phyloP scores from a whole-genome alignment of 1,284 basidiomycete genomes.

The Heterobasidion parviporum region DNA sequence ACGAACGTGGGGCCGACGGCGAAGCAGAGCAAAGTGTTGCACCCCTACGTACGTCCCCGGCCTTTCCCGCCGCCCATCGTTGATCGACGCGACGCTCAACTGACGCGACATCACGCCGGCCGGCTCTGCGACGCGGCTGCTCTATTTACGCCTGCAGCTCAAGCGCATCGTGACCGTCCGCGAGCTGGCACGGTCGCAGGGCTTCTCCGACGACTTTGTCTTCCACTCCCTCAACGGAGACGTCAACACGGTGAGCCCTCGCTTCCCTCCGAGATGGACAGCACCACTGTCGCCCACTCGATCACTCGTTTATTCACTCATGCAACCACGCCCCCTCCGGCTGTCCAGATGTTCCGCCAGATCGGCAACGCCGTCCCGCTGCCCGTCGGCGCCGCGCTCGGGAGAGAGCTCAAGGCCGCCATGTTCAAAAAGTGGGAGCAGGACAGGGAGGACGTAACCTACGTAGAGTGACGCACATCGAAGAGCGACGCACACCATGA shows the following conservation, averaged over 20 bases:
- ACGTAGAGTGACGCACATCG: slow-evolving; percentile 13
- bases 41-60: slow-evolving; percentile 43
- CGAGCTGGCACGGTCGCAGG: slow-evolving; percentile 69
- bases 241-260: slow-evolving; percentile 45
- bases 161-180: slow-evolving; percentile 38
- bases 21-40: slow-evolving; percentile 59
- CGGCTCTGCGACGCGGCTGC: slow-evolving; percentile 31
- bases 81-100: neutral
- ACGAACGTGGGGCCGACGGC: slow-evolving; percentile 69
- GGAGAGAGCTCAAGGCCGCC: slow-evolving; percentile 44
- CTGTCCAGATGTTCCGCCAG: slow-evolving; percentile 57
- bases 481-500: slow-evolving; percentile 8
- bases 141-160: neutral
- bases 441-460: slow-evolving; percentile 22
- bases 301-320: neutral
- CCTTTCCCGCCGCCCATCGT: neutral
- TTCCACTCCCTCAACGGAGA: slow-evolving; percentile 44
- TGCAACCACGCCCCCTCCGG: neutral
- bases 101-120: slow-evolving; percentile 38
- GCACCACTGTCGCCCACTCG: neutral
- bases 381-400: slow-evolving; percentile 53
- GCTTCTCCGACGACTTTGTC: slow-evolving; percentile 63
- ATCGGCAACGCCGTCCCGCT: slow-evolving; percentile 73
- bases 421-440: slow-evolving; percentile 42
- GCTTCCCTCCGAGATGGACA: neutral